Base-by-base conservation (phyloP, 192 early-diverging fungal species). In the Thamnidium elegans region DNA sequence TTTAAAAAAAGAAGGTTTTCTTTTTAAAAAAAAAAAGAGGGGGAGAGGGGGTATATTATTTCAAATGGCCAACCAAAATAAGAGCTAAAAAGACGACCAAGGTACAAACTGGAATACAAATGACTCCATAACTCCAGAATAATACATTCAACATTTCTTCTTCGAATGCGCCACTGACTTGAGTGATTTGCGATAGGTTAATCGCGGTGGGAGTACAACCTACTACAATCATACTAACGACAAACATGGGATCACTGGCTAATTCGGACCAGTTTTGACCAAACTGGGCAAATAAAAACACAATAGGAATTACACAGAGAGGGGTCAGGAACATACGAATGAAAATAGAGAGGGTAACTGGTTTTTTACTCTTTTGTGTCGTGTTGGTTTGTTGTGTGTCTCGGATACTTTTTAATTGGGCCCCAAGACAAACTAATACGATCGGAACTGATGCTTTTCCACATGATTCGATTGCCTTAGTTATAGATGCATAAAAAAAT, bases 361-460 rank as follows among this genome's bases (percentile, higher is more conserved):
- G 73, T 3, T 62, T 60, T 17, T 58, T 54, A 19, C 54, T 47
- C 56, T 58, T 65, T 43, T 17, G 1, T 5, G 55, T 52, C 14
- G n/a, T 19, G 42, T 14, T 47, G 20, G 9, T 20, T 47, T 32
- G 30, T 7, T 72, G 70, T 32, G 59, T 43, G 53, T 46, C 45
- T 19, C 43, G 30, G 23, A 72, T 67, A 9, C 53, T 45, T 10
- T 62, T 77, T 5, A 86, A 67, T 67, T 91, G 89, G 7, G 87
- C 85, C 7, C 91, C 91, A 7, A 93, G 82, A 62, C 89, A 89
- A 3, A 89, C 73, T 47, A 93, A 68, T 32, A 91, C 87, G 64
- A 91, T 74, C 3, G 91, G 91, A 20, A 93, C 89, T 11, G 88
- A 88, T 10, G 88, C 89, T 21, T 84, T 81, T 45, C 91, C 91